A percentile compares a stretch with the other conserved stretches of the same genome.
phyloP scores from a whole-genome alignment of 768 basidiomycete genomes.

The Trichaptum fuscoviolaceum region DNA sequence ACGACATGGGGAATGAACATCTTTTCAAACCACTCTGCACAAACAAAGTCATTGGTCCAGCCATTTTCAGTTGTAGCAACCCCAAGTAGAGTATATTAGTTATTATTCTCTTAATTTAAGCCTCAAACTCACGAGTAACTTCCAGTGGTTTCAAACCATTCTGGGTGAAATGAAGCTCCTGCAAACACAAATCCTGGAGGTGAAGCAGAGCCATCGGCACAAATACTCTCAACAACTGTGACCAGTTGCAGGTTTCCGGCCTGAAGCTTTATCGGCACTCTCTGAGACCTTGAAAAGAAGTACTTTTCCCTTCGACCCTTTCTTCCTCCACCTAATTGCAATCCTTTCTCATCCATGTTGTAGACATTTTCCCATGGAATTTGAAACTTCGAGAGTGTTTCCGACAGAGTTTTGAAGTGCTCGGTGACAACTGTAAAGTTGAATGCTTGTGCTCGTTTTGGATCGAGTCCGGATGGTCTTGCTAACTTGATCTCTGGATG shows the following conservation, averaged over 20 bases:
- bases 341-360: constrained; percentile 25
- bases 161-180: constrained; percentile 19
- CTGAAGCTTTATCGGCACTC: constrained; percentile 8
- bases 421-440: constrained; percentile 20
- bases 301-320: constrained; percentile 10
- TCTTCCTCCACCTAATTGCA: constrained; percentile 17
- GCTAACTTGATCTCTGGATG: constrained; percentile 20
- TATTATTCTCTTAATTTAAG: too few species aligned
- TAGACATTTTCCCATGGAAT: constrained; percentile 15
- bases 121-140: constrained; percentile 13
- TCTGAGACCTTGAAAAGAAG: too few species aligned
- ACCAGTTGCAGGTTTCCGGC: constrained; percentile 38
- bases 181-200: constrained; percentile 35
- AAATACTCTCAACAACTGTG: constrained; percentile 40
- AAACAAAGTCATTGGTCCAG: constrained; percentile 35
- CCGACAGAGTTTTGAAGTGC: constrained; percentile 13
- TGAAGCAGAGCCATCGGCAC: constrained; percentile 33
- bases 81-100: constrained; percentile 15
- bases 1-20: constrained; percentile 33
- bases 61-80: constrained; percentile 32
- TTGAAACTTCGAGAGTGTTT: not conserved
- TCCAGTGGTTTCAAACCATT: constrained; percentile 20
- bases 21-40: constrained; percentile 33
- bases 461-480: constrained; percentile 27
- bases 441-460: constrained; percentile 28